phyloP scores from a whole-genome alignment of 192 early-diverging fungal species.

The Chytriomyces sp. region DNA sequence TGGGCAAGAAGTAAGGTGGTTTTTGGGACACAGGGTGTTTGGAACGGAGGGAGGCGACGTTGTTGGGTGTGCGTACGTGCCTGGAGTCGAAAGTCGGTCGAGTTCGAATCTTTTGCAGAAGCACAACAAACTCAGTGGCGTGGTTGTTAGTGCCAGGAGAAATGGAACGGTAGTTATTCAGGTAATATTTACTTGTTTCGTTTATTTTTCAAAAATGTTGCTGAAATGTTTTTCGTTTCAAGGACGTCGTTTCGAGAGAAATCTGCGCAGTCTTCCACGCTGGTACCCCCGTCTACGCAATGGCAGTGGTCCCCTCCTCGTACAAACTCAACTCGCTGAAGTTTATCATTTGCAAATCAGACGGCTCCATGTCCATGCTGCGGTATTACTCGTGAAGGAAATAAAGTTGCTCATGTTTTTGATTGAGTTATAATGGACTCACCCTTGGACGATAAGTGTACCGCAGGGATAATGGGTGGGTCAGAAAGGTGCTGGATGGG shows the following conservation, averaged over 20 bases:
- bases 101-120: slow-evolving; percentile 9
- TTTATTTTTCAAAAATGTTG: not conserved
- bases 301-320: slow-evolving; percentile 39
- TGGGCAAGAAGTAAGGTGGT: slow-evolving; percentile 31
- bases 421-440: no score
- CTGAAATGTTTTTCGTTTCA: not conserved
- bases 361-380: slow-evolving; percentile 21
- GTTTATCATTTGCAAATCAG: slow-evolving; percentile 34
- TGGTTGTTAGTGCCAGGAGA: slow-evolving; percentile 36
- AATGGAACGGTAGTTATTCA: slow-evolving; percentile 40
- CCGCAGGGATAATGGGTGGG: no score
- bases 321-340: not conserved
- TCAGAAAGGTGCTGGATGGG: no score
- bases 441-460: no score
- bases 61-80: slow-evolving; percentile 35
- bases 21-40: slow-evolving; percentile 21
- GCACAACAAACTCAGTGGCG: slow-evolving; percentile 21
- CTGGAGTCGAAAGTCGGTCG: slow-evolving; percentile 8
- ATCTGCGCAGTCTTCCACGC: slow-evolving; percentile 35
- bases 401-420: no score
- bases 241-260: slow-evolving; percentile 35
- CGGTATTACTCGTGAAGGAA: slow-evolving; percentile 15
- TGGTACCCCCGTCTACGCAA: slow-evolving; percentile 19
- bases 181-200: slow-evolving; percentile 10
- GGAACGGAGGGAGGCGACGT: slow-evolving; percentile 17